Evolutionary conservation across 805 yeast species (phyloP), one percentile per base, ranked within the genome.

Genomic region (Blastobotrys americana): DNA sequence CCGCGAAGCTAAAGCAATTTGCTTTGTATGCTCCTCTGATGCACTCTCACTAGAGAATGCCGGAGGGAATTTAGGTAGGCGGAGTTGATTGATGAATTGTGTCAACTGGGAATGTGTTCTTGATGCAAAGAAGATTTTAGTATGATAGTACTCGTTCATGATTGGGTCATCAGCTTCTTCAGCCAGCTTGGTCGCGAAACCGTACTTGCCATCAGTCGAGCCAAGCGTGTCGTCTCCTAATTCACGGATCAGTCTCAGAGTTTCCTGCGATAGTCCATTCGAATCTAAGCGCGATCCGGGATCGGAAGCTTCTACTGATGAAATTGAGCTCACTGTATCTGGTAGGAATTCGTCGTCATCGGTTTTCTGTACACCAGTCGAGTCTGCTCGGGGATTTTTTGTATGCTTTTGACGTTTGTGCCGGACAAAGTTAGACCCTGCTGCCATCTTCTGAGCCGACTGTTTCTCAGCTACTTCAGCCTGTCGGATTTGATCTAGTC

Each of bases 71-170:
- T 64, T 50, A 0, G 94, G 77, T 19, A 82, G 56, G 37, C 69
- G 59, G 33, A 89, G 63, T 54, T 90, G 96, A 13, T 76, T 73
- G 0, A 87, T 76, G 56, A 89, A 84, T 57, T 89, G 97, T 31
- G 71, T 70, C 37, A 89, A 66, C 59, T 89, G 97, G 0, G 96
- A 85, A 57, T 89, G 97, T 0, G 97, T 89, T 61, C 97, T 69
- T 2, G 96, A 86, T 0, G 95, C 72, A 57, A 80, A 88, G 53
- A 65, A 76, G 1, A 89, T 76, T 52, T 79, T 75, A 0, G 68
- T 55, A 0, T 76, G 68, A 21, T 10, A 21, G 37, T 34, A 61
- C 52, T 31, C 45, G 15, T 36, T 47, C 28, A 40, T 44, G 22
- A 47, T 34, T 16, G 50, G 43, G 31, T 50, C 63, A 16, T 65